Conservation (phyloP, 306 rosid genomes). For the Senna tora region DNA sequence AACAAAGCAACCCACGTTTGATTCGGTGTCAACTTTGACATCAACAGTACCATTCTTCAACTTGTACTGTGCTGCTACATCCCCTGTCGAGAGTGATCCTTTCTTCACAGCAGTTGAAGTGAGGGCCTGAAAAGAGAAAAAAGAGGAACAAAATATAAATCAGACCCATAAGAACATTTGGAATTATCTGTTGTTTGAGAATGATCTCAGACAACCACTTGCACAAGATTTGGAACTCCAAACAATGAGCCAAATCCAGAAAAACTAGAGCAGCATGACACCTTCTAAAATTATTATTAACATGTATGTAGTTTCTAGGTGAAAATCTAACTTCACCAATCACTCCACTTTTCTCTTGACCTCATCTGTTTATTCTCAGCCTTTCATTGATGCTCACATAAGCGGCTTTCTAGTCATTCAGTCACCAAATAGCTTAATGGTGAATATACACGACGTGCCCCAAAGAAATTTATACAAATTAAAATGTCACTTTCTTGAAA, state of each 20-base stretch:
- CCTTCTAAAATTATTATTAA: slow-evolving; percentile 1
- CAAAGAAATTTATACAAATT: not conserved
- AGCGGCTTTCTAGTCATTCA: not conserved
- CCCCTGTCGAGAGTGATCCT: slow-evolving; percentile 88
- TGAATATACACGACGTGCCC: slow-evolving; percentile 5
- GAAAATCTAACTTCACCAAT: slow-evolving; percentile 25
- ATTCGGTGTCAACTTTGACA: slow-evolving; percentile 86
- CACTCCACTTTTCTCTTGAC: slow-evolving; percentile 2
- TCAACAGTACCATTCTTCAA: slow-evolving; percentile 71
- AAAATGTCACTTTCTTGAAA: slow-evolving; percentile 4
- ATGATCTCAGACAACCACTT: not conserved
- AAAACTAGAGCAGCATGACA: slow-evolving; percentile 13
- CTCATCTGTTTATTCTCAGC: slow-evolving; percentile 5
- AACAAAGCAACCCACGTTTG: slow-evolving; percentile 63
- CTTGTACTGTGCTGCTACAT: slow-evolving; percentile 78
- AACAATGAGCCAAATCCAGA: slow-evolving; percentile 23
- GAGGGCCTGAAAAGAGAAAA: slow-evolving; percentile 60
- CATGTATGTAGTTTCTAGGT: not conserved
- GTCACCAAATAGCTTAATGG: slow-evolving; percentile 12
- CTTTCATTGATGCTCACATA: not conserved
- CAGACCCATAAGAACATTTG: slow-evolving; percentile 22
- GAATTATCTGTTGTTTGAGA: slow-evolving; percentile 19
- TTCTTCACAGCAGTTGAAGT: slow-evolving; percentile 92
- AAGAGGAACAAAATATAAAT: slow-evolving; percentile 2
- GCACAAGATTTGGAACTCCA: not conserved